Evolutionary conservation across 2,329 filamentous ascomycete genomes (phyloP), one percentile per base, ranked within the genome.

Genomic region (Aspergillus pseudotamarii): DNA sequence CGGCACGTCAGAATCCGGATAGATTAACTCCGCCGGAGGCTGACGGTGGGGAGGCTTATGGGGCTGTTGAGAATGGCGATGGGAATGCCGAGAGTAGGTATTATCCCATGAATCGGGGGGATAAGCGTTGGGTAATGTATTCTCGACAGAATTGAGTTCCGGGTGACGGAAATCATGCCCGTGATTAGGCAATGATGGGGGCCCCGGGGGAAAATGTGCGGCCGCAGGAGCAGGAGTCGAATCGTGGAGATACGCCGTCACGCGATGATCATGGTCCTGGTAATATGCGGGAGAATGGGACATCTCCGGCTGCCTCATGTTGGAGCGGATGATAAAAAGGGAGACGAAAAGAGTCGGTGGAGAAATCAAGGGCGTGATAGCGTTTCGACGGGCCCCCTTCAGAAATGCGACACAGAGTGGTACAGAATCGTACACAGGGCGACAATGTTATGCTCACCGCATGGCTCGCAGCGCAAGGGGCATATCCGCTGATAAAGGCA

Each of bases 221-320:
- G 66, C 64, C 30, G 69, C 60, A 45, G 66, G 68, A 63, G 69
- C 68, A 36, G 66, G 63, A 23, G 66, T 65, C 26, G 69, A 50
- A 61, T 64, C 61, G 58, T 56, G 66, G 57, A 67, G 68, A 56
- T 69, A 68, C 60, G 68, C 59, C 32, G 70, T 66, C 59, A 69
- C 64, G 64, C 70, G 65, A 45, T 69, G 65, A 57, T 67, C 71
- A 60, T 72, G 67, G 41, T 72, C 69, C 58, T 76, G 73, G 63
- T 72, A 71, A 60, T 76, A 75, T 67, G 71, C 72, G 66, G 75
- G 69, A 66, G 71, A 74, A 72, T 76, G 72, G 68, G 74, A 72
- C 75, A 77, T 77, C 68, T 74, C 75, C 66, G 72, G 74, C 55
- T 71, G 70, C 66, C 62, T 67, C 75, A 77, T 76, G 63, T 64